These are phyloP conservation scores for Scheffersomyces stambukii DNA, from an alignment of 1,139 yeast genomes.

Conservation along the genomic window DNA sequence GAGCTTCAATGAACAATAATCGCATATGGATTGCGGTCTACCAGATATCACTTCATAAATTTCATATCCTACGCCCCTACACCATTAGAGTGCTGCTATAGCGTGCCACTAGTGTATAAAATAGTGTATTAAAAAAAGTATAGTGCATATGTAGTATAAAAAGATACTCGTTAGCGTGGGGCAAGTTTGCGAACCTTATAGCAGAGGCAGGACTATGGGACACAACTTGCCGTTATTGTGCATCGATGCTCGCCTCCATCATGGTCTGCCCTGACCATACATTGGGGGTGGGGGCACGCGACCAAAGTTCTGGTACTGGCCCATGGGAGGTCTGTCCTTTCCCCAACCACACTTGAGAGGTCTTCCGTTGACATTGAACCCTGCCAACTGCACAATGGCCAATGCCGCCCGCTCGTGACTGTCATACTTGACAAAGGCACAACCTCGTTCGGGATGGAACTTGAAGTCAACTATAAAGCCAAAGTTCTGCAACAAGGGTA, in stretches of 20 bases:
- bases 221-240: too few relatives aligned
- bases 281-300: constrained; percentile 23
- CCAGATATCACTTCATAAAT: too few relatives aligned
- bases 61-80: too few relatives aligned
- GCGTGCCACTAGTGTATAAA: too few relatives aligned
- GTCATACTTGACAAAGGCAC: constrained; percentile 83
- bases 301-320: constrained; percentile 32
- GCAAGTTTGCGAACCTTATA: too few relatives aligned
- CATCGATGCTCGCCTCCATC: not conserved
- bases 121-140: too few relatives aligned
- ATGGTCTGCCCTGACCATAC: constrained; percentile 19
- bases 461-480: constrained; percentile 82
- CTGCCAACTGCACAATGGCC: constrained; percentile 78
- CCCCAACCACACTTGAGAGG: constrained; percentile 90
- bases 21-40: too few relatives aligned
- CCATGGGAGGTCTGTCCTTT: constrained; percentile 49
- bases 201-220: too few relatives aligned
- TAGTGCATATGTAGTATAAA: too few relatives aligned
- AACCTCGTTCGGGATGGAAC: constrained; percentile 75
- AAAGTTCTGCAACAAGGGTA: constrained; percentile 73
- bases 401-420: constrained; percentile 86
- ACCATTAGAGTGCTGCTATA: too few relatives aligned
- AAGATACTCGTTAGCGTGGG: too few relatives aligned
- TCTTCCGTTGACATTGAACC: constrained; percentile 74
- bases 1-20: too few relatives aligned